Conservation (phyloP, 768 basidiomycete species). For the Obba rivulosa region DNA sequence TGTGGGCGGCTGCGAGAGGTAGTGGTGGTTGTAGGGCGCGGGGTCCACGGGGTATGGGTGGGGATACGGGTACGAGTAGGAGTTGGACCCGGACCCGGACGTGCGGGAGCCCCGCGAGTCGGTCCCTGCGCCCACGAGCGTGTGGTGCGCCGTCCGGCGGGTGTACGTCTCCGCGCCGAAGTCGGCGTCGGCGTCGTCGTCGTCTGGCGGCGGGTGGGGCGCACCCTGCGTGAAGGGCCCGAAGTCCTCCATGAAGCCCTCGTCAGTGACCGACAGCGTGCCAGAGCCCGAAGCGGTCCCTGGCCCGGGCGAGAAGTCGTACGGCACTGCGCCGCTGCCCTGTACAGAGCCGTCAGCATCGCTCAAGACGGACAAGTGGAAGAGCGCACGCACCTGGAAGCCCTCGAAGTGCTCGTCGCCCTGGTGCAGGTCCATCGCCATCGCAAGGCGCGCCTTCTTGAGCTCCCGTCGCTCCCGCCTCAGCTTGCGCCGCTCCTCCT, state of each 20-base stretch:
- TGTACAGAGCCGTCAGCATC: constrained; percentile 1
- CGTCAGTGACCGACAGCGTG: constrained; percentile 10
- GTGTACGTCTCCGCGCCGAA: constrained; percentile 54
- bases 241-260: constrained; percentile 21
- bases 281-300: constrained; percentile 13
- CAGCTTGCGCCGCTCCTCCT: constrained; percentile 43
- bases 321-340: constrained; percentile 17
- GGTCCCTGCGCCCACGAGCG: constrained; percentile 26
- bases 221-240: constrained; percentile 22
- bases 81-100: constrained; percentile 38
- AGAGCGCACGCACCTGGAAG: constrained; percentile 49
- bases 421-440: constrained; percentile 26
- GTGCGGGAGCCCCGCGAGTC: constrained; percentile 63
- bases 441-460: constrained; percentile 34
- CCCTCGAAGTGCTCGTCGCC: constrained; percentile 27
- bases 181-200: constrained; percentile 50
- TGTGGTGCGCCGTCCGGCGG: constrained; percentile 25
- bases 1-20: constrained; percentile 15
- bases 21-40: constrained; percentile 23
- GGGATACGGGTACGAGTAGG: constrained; percentile 17
- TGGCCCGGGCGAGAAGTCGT: constrained; percentile 15
- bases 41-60: constrained; percentile 6
- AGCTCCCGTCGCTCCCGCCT: constrained; percentile 42
- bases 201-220: constrained; percentile 18
- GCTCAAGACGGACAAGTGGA: neutral